Conservation (phyloP, 208 protist species). For the Trypanosoma cruzi region DNA sequence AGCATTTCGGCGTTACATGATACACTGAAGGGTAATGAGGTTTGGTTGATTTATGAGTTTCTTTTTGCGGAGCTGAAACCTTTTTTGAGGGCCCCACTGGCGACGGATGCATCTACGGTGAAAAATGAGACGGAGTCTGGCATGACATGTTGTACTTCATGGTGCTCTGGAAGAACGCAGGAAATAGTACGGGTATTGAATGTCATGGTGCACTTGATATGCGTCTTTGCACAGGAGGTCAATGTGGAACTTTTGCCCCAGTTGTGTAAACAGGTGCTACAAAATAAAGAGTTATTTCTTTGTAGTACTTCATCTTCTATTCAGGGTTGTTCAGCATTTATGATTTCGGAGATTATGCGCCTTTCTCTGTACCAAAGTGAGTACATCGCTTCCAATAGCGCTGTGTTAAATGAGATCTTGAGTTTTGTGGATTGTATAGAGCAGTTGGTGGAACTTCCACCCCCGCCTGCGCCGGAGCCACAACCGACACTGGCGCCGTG, state of each 20-base stretch:
- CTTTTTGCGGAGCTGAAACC: conserved; percentile 18
- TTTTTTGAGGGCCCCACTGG: background rate
- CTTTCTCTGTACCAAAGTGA: conserved; percentile 29
- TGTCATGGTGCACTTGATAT: conserved; percentile 9
- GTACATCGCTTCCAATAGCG: conserved; percentile 10
- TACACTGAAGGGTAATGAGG: conserved; percentile 13
- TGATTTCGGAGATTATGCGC: conserved; percentile 30
- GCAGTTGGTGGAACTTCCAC: conserved; percentile 7
- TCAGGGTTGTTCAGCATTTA: conserved; percentile 10
- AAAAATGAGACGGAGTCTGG: background rate
- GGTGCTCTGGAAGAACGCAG: conserved; percentile 15
- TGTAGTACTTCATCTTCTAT: conserved; percentile 13
- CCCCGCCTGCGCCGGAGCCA: background rate
- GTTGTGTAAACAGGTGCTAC: conserved; percentile 27
- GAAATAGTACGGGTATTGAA: conserved; percentile 16
- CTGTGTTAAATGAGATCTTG: conserved; percentile 1
- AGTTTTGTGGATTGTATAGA: conserved; percentile 7
- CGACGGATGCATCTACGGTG: background rate
- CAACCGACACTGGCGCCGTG: conserved; percentile 14
- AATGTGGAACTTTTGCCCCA: conserved; percentile 31
- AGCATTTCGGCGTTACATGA: conserved; percentile 15
- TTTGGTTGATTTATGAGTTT: conserved; percentile 24
- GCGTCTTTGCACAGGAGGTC: conserved; percentile 16
- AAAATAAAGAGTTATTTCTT: conserved; percentile 29
- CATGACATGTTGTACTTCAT: background rate